Evolutionary conservation across 164 flowering plant genomes (phyloP).

Genomic region (Annona cherimola): DNA sequence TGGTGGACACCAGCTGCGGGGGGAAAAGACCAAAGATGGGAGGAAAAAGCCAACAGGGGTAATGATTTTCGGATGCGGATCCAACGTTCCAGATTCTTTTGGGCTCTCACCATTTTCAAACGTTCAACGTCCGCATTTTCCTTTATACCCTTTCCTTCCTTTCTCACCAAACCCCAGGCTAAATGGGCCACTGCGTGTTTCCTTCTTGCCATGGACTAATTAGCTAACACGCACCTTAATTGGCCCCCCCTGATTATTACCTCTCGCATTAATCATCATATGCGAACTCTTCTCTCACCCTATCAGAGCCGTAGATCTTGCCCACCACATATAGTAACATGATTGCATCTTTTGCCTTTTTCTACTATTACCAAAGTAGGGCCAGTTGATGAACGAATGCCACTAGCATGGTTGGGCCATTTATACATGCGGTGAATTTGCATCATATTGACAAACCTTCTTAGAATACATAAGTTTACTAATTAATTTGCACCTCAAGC

Average conservation of each 20-base stretch:
- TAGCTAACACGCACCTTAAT: background rate
- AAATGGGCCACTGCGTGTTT: background rate
- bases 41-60: background rate
- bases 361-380: too few relatives aligned
- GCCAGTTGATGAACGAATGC: too few relatives aligned
- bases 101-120: background rate
- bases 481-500: too few relatives aligned
- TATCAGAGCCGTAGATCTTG: background rate
- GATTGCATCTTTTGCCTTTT: background rate
- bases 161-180: background rate
- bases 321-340: background rate
- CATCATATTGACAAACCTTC: too few relatives aligned
- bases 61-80: conserved; percentile 4
- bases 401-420: too few relatives aligned
- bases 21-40: background rate
- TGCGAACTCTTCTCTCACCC: background rate
- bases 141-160: background rate
- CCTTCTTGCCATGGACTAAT: background rate
- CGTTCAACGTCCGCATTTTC: background rate
- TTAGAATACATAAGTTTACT: too few relatives aligned
- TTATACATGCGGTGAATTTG: too few relatives aligned
- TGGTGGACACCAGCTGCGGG: conserved; percentile 4
- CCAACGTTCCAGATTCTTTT: conserved; percentile 2
- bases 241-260: background rate
- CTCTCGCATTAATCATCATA: background rate